Evolutionary conservation across 306 rosid species (phyloP), one percentile per base, ranked within the genome.

Genomic region (Cucumis melo): DNA sequence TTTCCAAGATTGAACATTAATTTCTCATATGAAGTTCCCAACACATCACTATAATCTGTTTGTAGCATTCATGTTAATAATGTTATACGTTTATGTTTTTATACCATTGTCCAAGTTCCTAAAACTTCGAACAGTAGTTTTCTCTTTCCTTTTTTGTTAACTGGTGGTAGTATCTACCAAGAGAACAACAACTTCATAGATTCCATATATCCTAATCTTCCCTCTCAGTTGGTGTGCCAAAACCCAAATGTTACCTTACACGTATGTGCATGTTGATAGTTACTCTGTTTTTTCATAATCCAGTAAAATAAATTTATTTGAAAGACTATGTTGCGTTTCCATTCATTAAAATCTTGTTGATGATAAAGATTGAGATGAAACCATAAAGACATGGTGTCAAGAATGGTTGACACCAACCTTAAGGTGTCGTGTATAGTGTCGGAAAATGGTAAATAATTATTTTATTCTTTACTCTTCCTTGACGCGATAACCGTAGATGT

Each of bases 81-180:
- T 59, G 34, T 17, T 34, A 32, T 61, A 13, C 27, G 44, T 32
- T 62, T 16, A 2, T 62, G 68, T 10, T 39, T 64, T 64, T 64
- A 8, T 8, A 38, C 15, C 24, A 39, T 38, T 53, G 6, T 38
- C 10, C 12, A 42, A 20, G 36, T n/a, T 67, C n/a, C 54, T 5
- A 11, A 20, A 67, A 20, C 55, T 67, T 42, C n/a, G 5, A 20
- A 9, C 64, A 32, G 77, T 4, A 7, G 29, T 53, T 56, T 75
- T 41, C 10, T 60, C 13, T 27, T 15, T 51, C 2, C 1, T 5
- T 58, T 34, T 46, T 36, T 53, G 13, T 7, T 12, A 58, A 84
- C 80, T 91, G 99, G 97, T 95, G 64, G 98, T 98, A 60, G 87
- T 91, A n/a, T n/a, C n/a, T n/a, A n/a, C n/a, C n/a, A n/a, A n/a